phyloP scores from a whole-genome alignment of 495 filamentous ascomycete species.

The Penicillium paradoxum region DNA sequence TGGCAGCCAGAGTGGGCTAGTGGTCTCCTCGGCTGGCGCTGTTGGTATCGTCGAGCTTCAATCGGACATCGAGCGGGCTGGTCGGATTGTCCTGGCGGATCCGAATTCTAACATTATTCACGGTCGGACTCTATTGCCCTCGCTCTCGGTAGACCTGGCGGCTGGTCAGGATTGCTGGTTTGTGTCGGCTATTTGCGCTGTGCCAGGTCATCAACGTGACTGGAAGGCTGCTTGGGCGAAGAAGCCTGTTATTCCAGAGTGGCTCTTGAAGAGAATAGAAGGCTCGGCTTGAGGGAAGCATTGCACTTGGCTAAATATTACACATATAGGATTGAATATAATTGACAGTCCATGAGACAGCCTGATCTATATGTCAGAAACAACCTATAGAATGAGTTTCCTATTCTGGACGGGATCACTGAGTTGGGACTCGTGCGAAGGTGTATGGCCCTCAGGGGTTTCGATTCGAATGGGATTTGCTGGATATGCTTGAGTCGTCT shows the following conservation, averaged over 20 bases:
- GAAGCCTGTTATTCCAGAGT: constrained; percentile 48
- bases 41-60: constrained; percentile 64
- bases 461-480: no score
- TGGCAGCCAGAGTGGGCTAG: constrained; percentile 51
- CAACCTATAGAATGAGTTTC: background rate
- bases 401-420: background rate
- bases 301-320: background rate
- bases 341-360: background rate
- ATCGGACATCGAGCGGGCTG: constrained; percentile 36
- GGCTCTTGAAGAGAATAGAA: constrained; percentile 47
- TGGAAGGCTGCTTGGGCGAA: constrained; percentile 45
- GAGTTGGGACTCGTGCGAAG: background rate
- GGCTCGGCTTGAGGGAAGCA: background rate
- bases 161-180: constrained; percentile 41
- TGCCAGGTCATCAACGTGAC: constrained; percentile 28
- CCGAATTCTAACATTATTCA: constrained; percentile 73
- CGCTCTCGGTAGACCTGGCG: constrained; percentile 40
- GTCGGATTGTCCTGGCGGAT: constrained; percentile 64
- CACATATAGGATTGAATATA: no score
- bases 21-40: constrained; percentile 58
- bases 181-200: constrained; percentile 47
- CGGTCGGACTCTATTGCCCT: constrained; percentile 64
- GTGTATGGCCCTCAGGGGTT: no score
- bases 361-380: background rate
- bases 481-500: no score